These are phyloP conservation scores for Strobilomyces confusus DNA, from an alignment of 768 basidiomycete genomes.

Conservation along the genomic window DNA sequence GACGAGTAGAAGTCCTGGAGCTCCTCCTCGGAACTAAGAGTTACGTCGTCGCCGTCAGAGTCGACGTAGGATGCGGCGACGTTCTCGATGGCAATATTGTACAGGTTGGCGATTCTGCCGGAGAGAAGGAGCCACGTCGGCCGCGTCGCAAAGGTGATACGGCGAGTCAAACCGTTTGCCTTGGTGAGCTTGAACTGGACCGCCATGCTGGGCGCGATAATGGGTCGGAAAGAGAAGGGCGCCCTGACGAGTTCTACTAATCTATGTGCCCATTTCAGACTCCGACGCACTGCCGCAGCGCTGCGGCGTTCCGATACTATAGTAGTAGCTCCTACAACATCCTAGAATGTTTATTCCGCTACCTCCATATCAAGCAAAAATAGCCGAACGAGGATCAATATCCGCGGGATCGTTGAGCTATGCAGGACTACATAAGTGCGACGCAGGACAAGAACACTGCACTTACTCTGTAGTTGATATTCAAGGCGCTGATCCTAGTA, in stretches of 20 bases:
- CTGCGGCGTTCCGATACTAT: slow-evolving; percentile 5
- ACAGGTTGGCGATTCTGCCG: slow-evolving; percentile 50
- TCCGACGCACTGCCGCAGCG: slow-evolving; percentile 36
- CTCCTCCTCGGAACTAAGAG: slow-evolving; percentile 72
- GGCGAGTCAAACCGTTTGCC: slow-evolving; percentile 55
- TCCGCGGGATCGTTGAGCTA: slow-evolving; percentile 70
- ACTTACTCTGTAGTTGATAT: slow-evolving; percentile 60
- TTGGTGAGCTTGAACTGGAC: slow-evolving; percentile 65
- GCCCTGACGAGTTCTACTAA: not conserved
- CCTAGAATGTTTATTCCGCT: not conserved
- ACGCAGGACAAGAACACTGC: not conserved
- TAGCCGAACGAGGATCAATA: slow-evolving; percentile 60
- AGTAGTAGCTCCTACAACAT: not conserved
- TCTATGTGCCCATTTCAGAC: slow-evolving; percentile 36
- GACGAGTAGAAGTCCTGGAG: slow-evolving; percentile 65
- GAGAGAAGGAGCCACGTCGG: slow-evolving; percentile 61
- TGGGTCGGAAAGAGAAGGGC: slow-evolving; percentile 15
- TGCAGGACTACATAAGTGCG: slow-evolving; percentile 1
- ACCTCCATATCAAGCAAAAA: slow-evolving; percentile 54
- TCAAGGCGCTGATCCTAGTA: slow-evolving; percentile 52
- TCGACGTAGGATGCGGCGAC: slow-evolving; percentile 73
- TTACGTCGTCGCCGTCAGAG: slow-evolving; percentile 70
- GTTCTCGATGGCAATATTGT: slow-evolving; percentile 50
- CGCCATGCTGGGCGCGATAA: slow-evolving; percentile 40
- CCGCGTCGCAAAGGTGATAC: slow-evolving; percentile 44